Evolutionary conservation across 805 yeast genomes (phyloP).

Genomic region (Peterozyma toletana): DNA sequence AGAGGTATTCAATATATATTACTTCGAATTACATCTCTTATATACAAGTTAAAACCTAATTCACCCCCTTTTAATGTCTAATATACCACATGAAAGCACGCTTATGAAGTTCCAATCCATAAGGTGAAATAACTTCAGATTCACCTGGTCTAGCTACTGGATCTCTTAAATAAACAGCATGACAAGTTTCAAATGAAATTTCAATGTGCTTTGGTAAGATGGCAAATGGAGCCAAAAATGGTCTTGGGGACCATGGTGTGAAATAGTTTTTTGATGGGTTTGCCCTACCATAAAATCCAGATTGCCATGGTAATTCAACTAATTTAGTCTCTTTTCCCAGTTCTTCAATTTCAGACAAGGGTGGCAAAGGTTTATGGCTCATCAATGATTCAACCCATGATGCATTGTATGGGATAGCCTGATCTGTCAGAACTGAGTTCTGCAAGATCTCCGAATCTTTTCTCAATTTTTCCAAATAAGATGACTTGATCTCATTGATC

Average conservation of each 20-base stretch:
- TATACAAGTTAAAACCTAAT: background rate
- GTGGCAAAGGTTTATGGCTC: conserved; percentile 32
- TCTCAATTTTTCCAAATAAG: conserved; percentile 23
- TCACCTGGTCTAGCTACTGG: conserved; percentile 97
- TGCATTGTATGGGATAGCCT: conserved; percentile 14
- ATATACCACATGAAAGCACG: conserved; percentile 92
- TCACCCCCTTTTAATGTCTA: conserved; percentile 25
- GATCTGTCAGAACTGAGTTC: background rate
- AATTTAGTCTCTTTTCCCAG: conserved; percentile 27
- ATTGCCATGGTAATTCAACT: conserved; percentile 78
- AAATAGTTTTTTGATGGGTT: conserved; percentile 77
- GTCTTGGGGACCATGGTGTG: conserved; percentile 96
- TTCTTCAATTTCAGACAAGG: conserved; percentile 23
- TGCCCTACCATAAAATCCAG: conserved; percentile 69
- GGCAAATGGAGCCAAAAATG: conserved; percentile 88
- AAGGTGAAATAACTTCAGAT: conserved; percentile 92
- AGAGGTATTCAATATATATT: too few species aligned
- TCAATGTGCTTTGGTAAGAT: conserved; percentile 89
- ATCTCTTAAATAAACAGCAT: conserved; percentile 93
- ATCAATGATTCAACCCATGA: conserved; percentile 42
- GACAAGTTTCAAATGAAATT: conserved; percentile 84
- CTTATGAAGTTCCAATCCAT: conserved; percentile 74
- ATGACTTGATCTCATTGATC: conserved; percentile 24
- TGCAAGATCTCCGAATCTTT: conserved; percentile 13
- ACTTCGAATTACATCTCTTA: too few species aligned